Base-by-base conservation (phyloP, 306 rosid species). In the Medicago lupulina region DNA sequence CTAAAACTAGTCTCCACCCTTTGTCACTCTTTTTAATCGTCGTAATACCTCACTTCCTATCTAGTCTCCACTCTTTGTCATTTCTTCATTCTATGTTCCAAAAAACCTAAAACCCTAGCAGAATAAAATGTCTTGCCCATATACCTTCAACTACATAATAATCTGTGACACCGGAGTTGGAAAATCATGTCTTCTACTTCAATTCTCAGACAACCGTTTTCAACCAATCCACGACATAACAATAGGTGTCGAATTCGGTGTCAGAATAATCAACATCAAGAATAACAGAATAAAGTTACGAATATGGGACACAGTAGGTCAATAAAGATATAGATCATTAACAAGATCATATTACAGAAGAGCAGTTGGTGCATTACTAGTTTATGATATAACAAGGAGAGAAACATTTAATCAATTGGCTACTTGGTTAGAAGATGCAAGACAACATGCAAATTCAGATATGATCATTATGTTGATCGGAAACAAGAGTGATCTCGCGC, bases 221-320 rank as follows among this genome's bases (percentile, higher is more conserved):
- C 98, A 94, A 82, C 97, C 96, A 0, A 90, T 92, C 46, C 96
- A 91, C 76, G 97, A 94, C 81, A 84, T 92, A 73, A 92, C 98
- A 34, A 94, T 94, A 6, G 98, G 98, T 83, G 98, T 92, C 16
- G 98, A 95, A 83, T 95, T 92, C 21, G 97, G 97, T 16, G 91
- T 97, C 47, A 81, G 96, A 87, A 95, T 90, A 96, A 90, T 95
- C 83, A 88, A 90, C 38, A 89, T 95, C 67, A 96, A 92, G 44
- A 87, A 79, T 62, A 92, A 88, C 54, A 92, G 97, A 9, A 87
- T 95, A 77, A 95, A 95, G 83, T 89, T 95, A 74, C 98, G 87
- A 88, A 92, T 95, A 76, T 95, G 97, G 97, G 98, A 95, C 79
- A 95, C 98, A 89, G 97, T 97, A 34, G 98, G 97, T 82, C 98